phyloP scores from a whole-genome alignment of 1,284 basidiomycete genomes.

The Boletellus deceptivus region DNA sequence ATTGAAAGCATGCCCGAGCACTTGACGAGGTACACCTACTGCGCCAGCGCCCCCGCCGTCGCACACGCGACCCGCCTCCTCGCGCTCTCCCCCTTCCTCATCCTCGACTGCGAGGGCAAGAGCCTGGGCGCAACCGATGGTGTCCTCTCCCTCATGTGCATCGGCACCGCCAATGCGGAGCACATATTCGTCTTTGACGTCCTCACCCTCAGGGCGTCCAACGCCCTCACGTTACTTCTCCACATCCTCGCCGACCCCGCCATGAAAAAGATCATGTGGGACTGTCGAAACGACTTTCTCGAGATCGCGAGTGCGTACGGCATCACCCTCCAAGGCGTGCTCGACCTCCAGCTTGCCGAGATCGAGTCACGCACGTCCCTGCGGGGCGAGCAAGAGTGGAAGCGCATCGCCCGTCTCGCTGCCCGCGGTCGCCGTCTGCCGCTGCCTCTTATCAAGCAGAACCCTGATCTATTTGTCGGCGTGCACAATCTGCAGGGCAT shows the following conservation, averaged over 20 bases:
- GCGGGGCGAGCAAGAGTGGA: slow-evolving; percentile 35
- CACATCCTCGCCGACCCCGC: slow-evolving; percentile 28
- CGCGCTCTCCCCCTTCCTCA: slow-evolving; percentile 24
- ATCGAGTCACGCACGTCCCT: slow-evolving; percentile 32
- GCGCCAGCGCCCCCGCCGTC: slow-evolving; percentile 13
- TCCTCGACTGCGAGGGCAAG: slow-evolving; percentile 40
- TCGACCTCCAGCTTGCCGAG: slow-evolving; percentile 46
- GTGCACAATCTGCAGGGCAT: slow-evolving; percentile 35
- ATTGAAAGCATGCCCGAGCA: slow-evolving; percentile 17
- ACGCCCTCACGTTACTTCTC: slow-evolving; percentile 24
- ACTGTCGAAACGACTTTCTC: slow-evolving; percentile 43
- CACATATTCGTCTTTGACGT: slow-evolving; percentile 44
- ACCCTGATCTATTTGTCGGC: slow-evolving; percentile 27
- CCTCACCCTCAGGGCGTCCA: slow-evolving; percentile 27
- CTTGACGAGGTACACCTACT: slow-evolving; percentile 20
- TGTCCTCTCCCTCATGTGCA: slow-evolving; percentile 41
- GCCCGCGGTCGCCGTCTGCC: slow-evolving; percentile 28
- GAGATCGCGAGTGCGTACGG: slow-evolving; percentile 36
- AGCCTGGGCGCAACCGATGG: slow-evolving; percentile 38
- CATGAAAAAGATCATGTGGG: slow-evolving; percentile 45
- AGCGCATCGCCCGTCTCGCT: slow-evolving; percentile 30
- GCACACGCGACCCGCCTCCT: slow-evolving; percentile 21
- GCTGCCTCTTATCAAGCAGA: slow-evolving; percentile 23
- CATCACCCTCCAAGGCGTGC: slow-evolving; percentile 32
- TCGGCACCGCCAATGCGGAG: slow-evolving; percentile 39